phyloP scores from a whole-genome alignment of 2,329 filamentous ascomycete genomes.

The Rhexocercosporidium sp. region DNA sequence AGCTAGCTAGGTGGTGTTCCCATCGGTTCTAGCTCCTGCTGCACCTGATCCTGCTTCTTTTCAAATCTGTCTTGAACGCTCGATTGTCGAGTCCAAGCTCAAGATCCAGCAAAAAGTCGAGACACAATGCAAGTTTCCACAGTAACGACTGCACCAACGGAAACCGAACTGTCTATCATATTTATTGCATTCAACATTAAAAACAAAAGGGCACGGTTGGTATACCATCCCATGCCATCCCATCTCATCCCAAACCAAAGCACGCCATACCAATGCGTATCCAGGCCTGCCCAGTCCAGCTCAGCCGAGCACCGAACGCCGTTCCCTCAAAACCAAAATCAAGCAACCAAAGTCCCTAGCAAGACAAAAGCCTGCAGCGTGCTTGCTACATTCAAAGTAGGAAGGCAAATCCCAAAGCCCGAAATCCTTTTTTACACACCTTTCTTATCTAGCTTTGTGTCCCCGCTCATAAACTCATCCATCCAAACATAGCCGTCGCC shows the following conservation, averaged over 20 bases:
- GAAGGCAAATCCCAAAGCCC: background rate
- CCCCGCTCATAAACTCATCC: conserved; percentile 40
- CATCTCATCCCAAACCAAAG: too few species aligned
- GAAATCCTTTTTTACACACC: background rate
- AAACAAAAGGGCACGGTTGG: background rate
- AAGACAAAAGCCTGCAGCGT: background rate
- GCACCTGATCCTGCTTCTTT: too few species aligned
- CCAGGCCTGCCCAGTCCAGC: conserved; percentile 3
- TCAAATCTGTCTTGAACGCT: too few species aligned
- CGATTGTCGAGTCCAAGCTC: too few species aligned
- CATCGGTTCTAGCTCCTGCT: too few species aligned
- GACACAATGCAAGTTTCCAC: too few species aligned
- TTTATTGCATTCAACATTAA: conserved; percentile 2
- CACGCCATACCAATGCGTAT: background rate
- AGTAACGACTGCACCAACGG: too few species aligned
- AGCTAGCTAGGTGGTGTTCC: too few species aligned
- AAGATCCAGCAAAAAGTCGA: too few species aligned
- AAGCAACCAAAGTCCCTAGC: too few species aligned
- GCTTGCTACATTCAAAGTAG: too few species aligned
- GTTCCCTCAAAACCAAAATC: background rate
- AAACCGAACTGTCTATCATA: too few species aligned
- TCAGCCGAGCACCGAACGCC: conserved; percentile 7
- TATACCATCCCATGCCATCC: background rate
- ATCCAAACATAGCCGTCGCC: conserved; percentile 43
- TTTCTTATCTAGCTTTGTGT: background rate